A percentile compares a stretch with the other conserved stretches of the same genome.
phyloP scores from a whole-genome alignment of 306 rosid genomes.

The Cajanus cajan region DNA sequence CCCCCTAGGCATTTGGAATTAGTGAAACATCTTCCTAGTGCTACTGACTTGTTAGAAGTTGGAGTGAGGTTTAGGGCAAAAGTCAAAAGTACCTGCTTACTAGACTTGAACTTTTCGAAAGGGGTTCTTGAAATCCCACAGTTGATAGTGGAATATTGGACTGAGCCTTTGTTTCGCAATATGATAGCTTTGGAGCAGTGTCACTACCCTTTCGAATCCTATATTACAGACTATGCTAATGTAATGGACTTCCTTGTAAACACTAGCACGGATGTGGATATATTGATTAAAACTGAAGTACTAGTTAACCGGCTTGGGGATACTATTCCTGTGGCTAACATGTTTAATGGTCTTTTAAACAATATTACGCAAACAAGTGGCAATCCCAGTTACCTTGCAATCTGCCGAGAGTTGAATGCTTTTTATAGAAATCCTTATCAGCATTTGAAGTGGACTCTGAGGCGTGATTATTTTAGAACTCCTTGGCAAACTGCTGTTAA shows the following conservation, averaged over 20 bases:
- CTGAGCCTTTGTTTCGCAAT: conserved; percentile 29
- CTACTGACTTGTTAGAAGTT: conserved; percentile 29
- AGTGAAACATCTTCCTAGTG: conserved; percentile 1
- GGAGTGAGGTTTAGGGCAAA: conserved; percentile 25
- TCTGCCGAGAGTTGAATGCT: conserved; percentile 25
- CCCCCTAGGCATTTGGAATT: background rate
- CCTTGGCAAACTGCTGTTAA: conserved; percentile 25
- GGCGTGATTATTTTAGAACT: conserved; percentile 15
- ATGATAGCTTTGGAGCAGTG: background rate
- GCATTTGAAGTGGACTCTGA: conserved; percentile 21
- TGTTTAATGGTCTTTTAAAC: conserved; percentile 29
- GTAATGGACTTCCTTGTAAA: conserved; percentile 31
- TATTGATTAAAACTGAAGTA: conserved; percentile 12
- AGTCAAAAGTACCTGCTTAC: background rate
- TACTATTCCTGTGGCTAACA: conserved; percentile 24
- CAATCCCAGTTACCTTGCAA: background rate
- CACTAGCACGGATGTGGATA: conserved; percentile 24
- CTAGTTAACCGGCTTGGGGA: conserved; percentile 29
- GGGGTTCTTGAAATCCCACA: conserved; percentile 32
- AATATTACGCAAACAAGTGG: background rate
- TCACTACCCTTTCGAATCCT: conserved; percentile 13
- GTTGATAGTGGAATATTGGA: conserved; percentile 28
- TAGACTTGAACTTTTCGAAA: conserved; percentile 24
- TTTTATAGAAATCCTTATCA: conserved; percentile 25
- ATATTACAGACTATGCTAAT: conserved; percentile 28